phyloP scores from a whole-genome alignment of 2,329 filamentous ascomycete genomes.

The Trichoderma koningii region DNA sequence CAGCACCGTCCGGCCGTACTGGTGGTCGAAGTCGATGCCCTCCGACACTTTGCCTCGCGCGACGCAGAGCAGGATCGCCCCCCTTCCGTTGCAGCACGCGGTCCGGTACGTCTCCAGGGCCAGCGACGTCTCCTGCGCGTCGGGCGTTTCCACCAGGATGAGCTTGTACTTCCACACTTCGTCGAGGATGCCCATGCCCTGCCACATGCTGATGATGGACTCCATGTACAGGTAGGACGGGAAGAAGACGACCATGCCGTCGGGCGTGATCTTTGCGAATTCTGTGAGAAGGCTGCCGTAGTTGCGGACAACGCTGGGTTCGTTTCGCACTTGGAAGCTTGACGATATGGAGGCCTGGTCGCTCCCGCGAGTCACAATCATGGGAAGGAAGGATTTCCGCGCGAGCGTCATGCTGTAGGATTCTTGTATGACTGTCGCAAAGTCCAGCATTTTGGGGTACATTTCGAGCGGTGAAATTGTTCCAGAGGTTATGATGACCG shows the following conservation, averaged over 20 bases:
- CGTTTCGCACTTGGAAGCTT: conserved; percentile 91
- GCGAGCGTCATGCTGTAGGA: conserved; percentile 97
- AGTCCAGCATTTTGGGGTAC: conserved; percentile 98
- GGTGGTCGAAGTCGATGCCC: conserved; percentile 98
- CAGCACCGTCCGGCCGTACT: conserved; percentile 92
- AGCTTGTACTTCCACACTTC: conserved; percentile 99
- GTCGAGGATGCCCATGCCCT: conserved; percentile 96
- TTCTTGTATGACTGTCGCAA: conserved; percentile 88
- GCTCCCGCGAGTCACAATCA: conserved; percentile 94
- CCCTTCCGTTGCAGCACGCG: conserved; percentile 94
- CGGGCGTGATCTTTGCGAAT: conserved; percentile 92
- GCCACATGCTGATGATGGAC: conserved; percentile 98
- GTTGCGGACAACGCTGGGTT: conserved; percentile 94
- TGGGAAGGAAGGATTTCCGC: conserved; percentile 89
- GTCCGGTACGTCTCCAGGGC: conserved; percentile 96
- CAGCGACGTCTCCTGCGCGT: conserved; percentile 94
- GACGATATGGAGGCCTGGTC: conserved; percentile 93
- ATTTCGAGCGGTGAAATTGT: conserved; percentile 97
- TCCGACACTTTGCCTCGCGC: conserved; percentile 96
- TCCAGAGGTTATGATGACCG: conserved; percentile 96
- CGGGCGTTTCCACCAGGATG: conserved; percentile 95
- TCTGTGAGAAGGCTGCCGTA: conserved; percentile 93
- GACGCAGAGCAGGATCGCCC: conserved; percentile 90
- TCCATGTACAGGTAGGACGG: conserved; percentile 99
- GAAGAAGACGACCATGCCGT: conserved; percentile 99